These are phyloP conservation scores for Mitragyna speciosa DNA, from an alignment of 257 asterid species.

Conservation along the genomic window DNA sequence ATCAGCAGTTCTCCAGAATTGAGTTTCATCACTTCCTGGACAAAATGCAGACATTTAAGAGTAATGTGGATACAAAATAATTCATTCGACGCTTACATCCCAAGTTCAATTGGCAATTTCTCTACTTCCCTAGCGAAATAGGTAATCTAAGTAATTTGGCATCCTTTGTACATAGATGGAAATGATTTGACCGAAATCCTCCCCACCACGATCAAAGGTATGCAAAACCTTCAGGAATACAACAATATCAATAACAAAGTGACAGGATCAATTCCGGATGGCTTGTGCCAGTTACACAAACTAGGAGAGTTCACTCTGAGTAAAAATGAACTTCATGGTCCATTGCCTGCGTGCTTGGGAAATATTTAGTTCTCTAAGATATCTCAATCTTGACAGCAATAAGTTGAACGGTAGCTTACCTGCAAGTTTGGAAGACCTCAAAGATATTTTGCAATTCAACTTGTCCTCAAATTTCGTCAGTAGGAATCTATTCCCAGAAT, in stretches of 20 bases:
- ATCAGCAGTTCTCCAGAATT: slow-evolving; percentile 3
- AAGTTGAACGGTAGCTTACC: neutral
- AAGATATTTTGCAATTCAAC: neutral
- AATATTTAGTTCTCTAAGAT: slow-evolving; percentile 10
- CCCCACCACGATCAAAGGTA: neutral
- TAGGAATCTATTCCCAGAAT: slow-evolving; percentile 1
- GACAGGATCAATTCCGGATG: neutral
- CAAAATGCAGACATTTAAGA: slow-evolving; percentile 6
- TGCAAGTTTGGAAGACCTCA: neutral
- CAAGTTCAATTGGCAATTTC: neutral
- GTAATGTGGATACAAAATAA: neutral
- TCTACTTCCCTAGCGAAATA: slow-evolving; percentile 5
- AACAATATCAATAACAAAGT: neutral
- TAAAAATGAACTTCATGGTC: neutral
- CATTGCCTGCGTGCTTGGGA: neutral
- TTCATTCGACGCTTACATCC: neutral
- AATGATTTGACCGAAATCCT: slow-evolving; percentile 1
- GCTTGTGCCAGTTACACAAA: too few relatives aligned
- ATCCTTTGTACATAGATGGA: neutral
- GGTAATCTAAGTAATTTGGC: slow-evolving; percentile 9
- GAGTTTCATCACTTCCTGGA: slow-evolving; percentile 16
- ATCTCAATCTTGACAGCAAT: neutral
- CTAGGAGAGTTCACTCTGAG: neutral
- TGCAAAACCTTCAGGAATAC: neutral
- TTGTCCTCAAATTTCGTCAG: neutral